These are phyloP conservation scores for Saccharomyces hybrid DNA, from an alignment of 1,139 yeast species.

Conservation along the genomic window DNA sequence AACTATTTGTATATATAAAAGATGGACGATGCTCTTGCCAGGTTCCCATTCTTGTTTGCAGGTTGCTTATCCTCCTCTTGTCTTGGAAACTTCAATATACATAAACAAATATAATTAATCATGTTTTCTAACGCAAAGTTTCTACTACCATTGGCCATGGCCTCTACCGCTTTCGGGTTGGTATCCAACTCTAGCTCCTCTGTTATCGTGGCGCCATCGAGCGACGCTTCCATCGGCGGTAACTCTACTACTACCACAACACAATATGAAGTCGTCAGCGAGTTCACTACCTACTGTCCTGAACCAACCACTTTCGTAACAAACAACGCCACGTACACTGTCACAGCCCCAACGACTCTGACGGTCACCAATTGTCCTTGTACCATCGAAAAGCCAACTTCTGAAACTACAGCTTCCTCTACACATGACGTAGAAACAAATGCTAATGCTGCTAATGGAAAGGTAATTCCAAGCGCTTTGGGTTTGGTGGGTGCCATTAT, in stretches of 20 bases:
- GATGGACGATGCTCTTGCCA: background rate
- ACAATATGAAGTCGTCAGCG: slow-evolving; percentile 33
- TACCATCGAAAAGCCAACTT: background rate
- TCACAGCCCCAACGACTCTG: slow-evolving; percentile 20
- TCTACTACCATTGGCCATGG: background rate
- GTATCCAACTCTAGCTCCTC: background rate
- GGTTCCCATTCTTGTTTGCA: background rate
- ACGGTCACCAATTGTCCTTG: slow-evolving; percentile 45
- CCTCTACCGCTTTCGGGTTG: background rate
- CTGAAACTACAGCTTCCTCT: background rate
- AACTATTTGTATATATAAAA: background rate
- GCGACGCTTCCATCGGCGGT: background rate
- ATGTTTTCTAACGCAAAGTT: background rate
- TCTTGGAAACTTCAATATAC: too few species aligned
- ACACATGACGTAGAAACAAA: background rate
- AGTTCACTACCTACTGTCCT: too few species aligned
- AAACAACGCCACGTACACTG: background rate
- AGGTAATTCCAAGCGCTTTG: slow-evolving; percentile 1
- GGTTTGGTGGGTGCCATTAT: slow-evolving; percentile 1
- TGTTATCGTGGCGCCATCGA: background rate
- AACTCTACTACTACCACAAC: slow-evolving; percentile 28
- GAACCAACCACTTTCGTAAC: too few species aligned
- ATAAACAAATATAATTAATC: background rate
- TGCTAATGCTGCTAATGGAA: background rate
- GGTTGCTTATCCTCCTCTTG: too few species aligned